Conservation (phyloP, 2,329 filamentous ascomycete species). For the Ophiostoma australiae region DNA sequence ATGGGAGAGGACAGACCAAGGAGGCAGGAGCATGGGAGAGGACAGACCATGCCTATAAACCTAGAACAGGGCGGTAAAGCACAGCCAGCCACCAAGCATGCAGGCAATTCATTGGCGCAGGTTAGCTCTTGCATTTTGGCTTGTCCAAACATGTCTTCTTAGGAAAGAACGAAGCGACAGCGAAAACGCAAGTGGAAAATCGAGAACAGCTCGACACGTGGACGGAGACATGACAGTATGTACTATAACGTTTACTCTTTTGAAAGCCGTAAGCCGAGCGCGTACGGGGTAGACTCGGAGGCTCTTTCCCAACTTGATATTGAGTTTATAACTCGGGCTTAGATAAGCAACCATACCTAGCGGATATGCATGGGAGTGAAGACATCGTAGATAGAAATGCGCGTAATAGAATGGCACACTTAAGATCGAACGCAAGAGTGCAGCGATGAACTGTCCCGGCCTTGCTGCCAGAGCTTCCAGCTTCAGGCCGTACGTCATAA, state of each 20-base stretch:
- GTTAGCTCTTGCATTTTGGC: not conserved
- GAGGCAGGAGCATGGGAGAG: not conserved
- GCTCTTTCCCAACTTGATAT: not conserved
- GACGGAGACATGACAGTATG: not conserved
- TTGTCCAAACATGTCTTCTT: not conserved
- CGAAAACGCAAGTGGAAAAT: not conserved
- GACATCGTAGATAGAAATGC: not conserved
- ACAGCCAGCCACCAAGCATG: constrained; percentile 11
- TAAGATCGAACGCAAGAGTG: not conserved
- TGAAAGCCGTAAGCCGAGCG: constrained; percentile 3
- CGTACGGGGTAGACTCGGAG: constrained; percentile 1
- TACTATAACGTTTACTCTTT: no score
- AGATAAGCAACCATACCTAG: not conserved
- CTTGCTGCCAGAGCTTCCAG: no score
- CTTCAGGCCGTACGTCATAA: no score
- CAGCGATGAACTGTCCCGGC: not conserved
- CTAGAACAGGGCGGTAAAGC: not conserved
- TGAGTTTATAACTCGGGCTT: not conserved
- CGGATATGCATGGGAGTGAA: no score
- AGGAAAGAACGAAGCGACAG: not conserved
- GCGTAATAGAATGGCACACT: not conserved
- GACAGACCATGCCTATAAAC: not conserved
- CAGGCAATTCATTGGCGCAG: constrained; percentile 25
- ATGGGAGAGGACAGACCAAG: not conserved
- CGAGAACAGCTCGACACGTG: not conserved